Conservation (phyloP, 2,329 filamentous ascomycete species). For the Huntiella decipiens region DNA sequence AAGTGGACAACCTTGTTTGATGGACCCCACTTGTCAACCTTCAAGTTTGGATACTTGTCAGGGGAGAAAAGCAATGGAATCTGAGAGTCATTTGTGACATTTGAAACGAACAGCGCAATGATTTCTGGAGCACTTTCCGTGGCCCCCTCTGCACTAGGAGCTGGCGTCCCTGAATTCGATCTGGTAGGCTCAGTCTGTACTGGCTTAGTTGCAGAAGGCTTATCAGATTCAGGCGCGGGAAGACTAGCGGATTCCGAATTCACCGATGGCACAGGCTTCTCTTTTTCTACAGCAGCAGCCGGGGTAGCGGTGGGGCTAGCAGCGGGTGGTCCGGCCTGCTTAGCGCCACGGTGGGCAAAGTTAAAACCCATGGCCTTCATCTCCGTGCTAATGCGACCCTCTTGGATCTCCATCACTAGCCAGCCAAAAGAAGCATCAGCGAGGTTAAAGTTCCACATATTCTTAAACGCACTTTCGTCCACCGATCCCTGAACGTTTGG, state of each 20-base stretch:
- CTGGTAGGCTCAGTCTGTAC: no score
- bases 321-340: slow-evolving; percentile 32
- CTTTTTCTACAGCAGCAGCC: neutral
- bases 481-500: slow-evolving; percentile 55
- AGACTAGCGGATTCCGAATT: slow-evolving; percentile 16
- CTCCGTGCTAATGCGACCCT: slow-evolving; percentile 89
- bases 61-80: slow-evolving; percentile 65
- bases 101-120: slow-evolving; percentile 78
- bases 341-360: slow-evolving; percentile 85
- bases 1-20: slow-evolving; percentile 79
- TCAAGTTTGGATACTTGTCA: slow-evolving; percentile 69
- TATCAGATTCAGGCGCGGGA: slow-evolving; percentile 13
- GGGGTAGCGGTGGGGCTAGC: slow-evolving; percentile 19
- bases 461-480: slow-evolving; percentile 98
- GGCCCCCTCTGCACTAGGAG: slow-evolving; percentile 35
- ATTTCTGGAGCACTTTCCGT: slow-evolving; percentile 40
- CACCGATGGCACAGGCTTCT: slow-evolving; percentile 16
- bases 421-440: slow-evolving; percentile 95
- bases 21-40: slow-evolving; percentile 59
- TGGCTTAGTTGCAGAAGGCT: slow-evolving; percentile 24
- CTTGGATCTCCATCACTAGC: slow-evolving; percentile 84
- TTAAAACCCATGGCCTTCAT: slow-evolving; percentile 99
- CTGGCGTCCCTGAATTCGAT: slow-evolving; percentile 22
- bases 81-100: slow-evolving; percentile 66
- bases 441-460: slow-evolving; percentile 99